Percentiles rank a stretch among this genome's conserved stretches.
Conservation (phyloP, 2,329 filamentous ascomycete species). For the Calonectria pauciramosa region DNA sequence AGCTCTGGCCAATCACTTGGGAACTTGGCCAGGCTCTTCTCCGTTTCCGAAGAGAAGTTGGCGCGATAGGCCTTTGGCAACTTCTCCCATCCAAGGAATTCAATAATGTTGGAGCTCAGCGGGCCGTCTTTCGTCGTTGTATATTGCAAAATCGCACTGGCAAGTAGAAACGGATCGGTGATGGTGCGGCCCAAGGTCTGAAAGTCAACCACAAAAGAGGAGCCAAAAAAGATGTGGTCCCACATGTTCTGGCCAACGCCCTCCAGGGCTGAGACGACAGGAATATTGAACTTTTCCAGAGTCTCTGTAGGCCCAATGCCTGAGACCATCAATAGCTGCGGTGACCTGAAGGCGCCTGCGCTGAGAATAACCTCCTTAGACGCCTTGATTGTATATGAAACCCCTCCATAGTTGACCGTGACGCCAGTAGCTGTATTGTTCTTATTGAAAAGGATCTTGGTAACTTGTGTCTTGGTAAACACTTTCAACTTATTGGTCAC, state of each 20-base stretch:
- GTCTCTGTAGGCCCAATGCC: slow-evolving; percentile 35
- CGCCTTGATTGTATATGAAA: slow-evolving; percentile 34
- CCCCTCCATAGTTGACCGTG: slow-evolving; percentile 6
- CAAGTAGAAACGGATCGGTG: neutral
- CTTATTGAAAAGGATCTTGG: slow-evolving; percentile 9
- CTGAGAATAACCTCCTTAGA: slow-evolving; percentile 38
- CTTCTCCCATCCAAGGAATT: slow-evolving; percentile 46
- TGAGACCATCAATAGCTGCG: slow-evolving; percentile 40
- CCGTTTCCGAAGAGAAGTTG: slow-evolving; percentile 34
- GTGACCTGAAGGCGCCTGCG: slow-evolving; percentile 36
- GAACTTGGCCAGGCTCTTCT: slow-evolving; percentile 36
- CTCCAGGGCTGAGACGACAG: slow-evolving; percentile 26
- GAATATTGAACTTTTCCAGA: slow-evolving; percentile 30
- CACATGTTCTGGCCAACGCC: slow-evolving; percentile 40
- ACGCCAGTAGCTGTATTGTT: slow-evolving; percentile 8
- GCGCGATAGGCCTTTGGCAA: slow-evolving; percentile 41
- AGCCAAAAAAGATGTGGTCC: slow-evolving; percentile 38
- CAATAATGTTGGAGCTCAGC: slow-evolving; percentile 27
- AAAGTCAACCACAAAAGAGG: slow-evolving; percentile 7
- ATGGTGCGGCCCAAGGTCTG: neutral
- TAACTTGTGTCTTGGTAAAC: neutral
- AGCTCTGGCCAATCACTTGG: slow-evolving; percentile 54
- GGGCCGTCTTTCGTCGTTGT: neutral
- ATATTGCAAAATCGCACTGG: neutral
- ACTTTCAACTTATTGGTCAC: neutral